phyloP scores from a whole-genome alignment of 768 basidiomycete species.

The Xerocomellus chrysenteron region DNA sequence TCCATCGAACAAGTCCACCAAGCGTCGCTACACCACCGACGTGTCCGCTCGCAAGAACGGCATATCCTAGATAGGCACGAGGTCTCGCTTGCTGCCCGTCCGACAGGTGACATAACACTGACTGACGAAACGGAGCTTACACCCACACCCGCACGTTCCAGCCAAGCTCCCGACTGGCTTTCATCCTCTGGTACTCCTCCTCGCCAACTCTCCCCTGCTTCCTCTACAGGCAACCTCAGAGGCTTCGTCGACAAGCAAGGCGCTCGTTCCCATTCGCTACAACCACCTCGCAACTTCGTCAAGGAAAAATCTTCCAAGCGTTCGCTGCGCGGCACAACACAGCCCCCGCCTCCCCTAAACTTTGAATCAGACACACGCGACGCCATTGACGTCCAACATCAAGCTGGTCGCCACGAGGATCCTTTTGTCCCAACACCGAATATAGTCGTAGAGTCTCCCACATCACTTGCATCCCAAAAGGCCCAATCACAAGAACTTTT shows the following conservation, averaged over 20 bases:
- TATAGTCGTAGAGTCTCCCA: conserved; percentile 25
- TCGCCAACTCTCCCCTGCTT: conserved; percentile 31
- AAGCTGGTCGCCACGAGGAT: conserved; percentile 24
- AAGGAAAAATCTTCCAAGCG: conserved; percentile 24
- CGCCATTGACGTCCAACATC: conserved; percentile 12
- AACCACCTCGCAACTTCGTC: conserved; percentile 1
- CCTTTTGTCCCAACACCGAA: neutral
- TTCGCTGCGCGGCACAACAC: conserved; percentile 26
- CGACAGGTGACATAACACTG: conserved; percentile 21
- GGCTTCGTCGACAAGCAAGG: conserved; percentile 25
- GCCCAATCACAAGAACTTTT: conserved; percentile 20
- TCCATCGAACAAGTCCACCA: conserved; percentile 20
- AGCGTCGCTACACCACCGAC: conserved; percentile 23
- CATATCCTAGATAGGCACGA: conserved; percentile 33
- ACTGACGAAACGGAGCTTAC: conserved; percentile 30
- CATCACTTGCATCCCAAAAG: conserved; percentile 7
- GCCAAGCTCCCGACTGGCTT: conserved; percentile 17
- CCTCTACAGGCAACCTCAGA: conserved; percentile 32
- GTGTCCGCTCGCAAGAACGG: conserved; percentile 32
- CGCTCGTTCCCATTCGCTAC: neutral
- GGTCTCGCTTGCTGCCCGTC: conserved; percentile 33
- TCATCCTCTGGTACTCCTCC: conserved; percentile 4
- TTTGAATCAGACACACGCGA: conserved; percentile 12
- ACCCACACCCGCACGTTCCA: conserved; percentile 21
- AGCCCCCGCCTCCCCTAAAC: conserved; percentile 32